Evolutionary conservation across 2,329 filamentous ascomycete species (phyloP), one percentile per base, ranked within the genome.

Genomic region (Ambrosiella xylebori): DNA sequence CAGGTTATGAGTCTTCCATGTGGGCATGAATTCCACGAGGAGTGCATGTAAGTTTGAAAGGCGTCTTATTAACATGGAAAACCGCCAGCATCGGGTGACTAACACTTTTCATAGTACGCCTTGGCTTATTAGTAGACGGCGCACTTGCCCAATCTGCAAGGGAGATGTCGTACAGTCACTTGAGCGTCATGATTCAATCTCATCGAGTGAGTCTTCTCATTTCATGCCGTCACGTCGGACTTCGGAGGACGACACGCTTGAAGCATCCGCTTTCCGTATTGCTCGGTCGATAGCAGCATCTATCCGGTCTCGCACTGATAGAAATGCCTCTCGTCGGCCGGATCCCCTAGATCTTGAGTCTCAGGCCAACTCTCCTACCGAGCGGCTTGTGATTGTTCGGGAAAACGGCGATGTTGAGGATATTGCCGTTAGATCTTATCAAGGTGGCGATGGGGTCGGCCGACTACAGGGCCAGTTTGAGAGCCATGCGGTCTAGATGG

Each of bases 121-220:
- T 1, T 98, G 93, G 93, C 75, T 98, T 56, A 96, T 91, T 0
- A 97, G 90, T 13, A 84, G 91, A 54, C 85, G 93, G 62, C 84
- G 93, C 62, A 98, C 93, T n/a, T 98, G 93, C 65, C 93, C 93
- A 0, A 97, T 98, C 61, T 98, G 93, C 74, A 98, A 98, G 73
- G 89, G 90, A 54, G 93, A 98, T 67, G 93, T 98, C 40, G 91
- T 98, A 13, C 74, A 79, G 37, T 82, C 79, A 7, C 69, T 88
- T 62, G 77, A 57, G n/a, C 47, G 44, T 15, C 27, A 36, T 15
- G 54, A 37, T 13, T 57, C 58, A 3, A 40, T 51, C 27, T 39
- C 39, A 5, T 38, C 47, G 6, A 37, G n/a, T 19, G 17, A 6
- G 6, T 49, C 52, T 17, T 55, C 51, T 11, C 44, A 41, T 35